Percentiles rank a stretch among this genome's conserved stretches.
Evolutionary conservation across 1,139 yeast species (phyloP).

Genomic region (Candida sp.): DNA sequence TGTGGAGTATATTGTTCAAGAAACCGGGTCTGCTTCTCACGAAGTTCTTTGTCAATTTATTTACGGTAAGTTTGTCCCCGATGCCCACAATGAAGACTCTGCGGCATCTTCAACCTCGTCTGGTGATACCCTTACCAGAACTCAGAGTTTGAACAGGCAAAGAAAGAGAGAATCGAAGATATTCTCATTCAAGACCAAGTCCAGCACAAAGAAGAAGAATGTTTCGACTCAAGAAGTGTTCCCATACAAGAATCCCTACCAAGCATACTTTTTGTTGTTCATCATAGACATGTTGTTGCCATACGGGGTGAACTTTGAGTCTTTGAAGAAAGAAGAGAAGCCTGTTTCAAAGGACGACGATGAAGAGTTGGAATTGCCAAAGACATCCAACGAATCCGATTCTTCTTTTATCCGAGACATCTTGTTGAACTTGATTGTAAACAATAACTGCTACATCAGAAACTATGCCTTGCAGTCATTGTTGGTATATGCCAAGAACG

Average conservation of each 20-base stretch:
- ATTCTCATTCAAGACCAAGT: conserved; percentile 31
- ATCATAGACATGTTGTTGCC: conserved; percentile 40
- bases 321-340: conserved; percentile 17
- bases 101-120: neutral
- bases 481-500: conserved; percentile 31
- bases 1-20: conserved; percentile 37
- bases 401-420: conserved; percentile 33
- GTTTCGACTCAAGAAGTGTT: conserved; percentile 20
- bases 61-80: conserved; percentile 27
- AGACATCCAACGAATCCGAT: conserved; percentile 19
- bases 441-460: conserved; percentile 38
- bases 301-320: conserved; percentile 39
- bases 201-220: conserved; percentile 26
- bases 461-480: conserved; percentile 40
- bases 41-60: conserved; percentile 40
- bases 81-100: neutral
- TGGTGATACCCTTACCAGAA: neutral
- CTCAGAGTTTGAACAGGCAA: conserved; percentile 7
- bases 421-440: conserved; percentile 36
- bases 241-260: conserved; percentile 42
- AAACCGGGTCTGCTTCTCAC: conserved; percentile 43
- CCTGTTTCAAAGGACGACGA: conserved; percentile 9
- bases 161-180: conserved; percentile 29
- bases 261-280: conserved; percentile 32
- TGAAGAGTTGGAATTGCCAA: conserved; percentile 18